A percentile compares a stretch with the other conserved stretches of the same genome.
Evolutionary conservation across 176 grass and related monocot genomes (phyloP).

Genomic region (Carex littledalei): DNA sequence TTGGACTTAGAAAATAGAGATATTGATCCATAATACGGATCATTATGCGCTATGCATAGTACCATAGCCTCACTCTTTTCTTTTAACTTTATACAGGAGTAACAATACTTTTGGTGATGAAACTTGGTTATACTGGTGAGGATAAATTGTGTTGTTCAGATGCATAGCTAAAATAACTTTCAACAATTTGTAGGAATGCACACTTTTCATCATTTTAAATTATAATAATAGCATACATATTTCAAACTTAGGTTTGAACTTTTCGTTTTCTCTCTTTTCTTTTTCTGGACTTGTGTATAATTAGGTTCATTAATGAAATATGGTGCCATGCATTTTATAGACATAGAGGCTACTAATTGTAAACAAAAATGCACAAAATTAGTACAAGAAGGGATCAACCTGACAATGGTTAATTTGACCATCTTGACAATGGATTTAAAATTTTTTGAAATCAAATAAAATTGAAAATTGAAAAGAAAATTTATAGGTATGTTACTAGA

Average conservation of each 20-base stretch:
- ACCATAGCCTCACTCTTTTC: too few species aligned
- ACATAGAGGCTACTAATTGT: not conserved
- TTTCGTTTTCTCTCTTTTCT: not conserved
- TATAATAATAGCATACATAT: not conserved
- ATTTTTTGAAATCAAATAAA: too few species aligned
- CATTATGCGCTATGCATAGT: too few species aligned
- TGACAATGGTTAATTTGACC: too few species aligned
- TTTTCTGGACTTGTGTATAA: not conserved
- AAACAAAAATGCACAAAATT: not conserved
- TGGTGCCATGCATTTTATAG: not conserved
- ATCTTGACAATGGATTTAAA: too few species aligned
- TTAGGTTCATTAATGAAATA: not conserved
- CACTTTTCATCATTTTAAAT: not conserved
- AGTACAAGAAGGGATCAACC: not conserved
- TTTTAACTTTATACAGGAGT: not conserved
- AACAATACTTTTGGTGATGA: not conserved
- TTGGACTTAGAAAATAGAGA: too few species aligned
- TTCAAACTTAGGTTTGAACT: not conserved
- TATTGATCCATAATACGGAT: too few species aligned
- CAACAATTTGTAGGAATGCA: not conserved
- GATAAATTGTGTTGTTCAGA: not conserved
- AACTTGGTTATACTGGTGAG: not conserved
- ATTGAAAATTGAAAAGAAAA: too few species aligned
- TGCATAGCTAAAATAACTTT: not conserved
- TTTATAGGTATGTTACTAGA: too few species aligned